Conservation (phyloP, 2,329 filamentous ascomycete species). For the Talaromyces sp. region DNA sequence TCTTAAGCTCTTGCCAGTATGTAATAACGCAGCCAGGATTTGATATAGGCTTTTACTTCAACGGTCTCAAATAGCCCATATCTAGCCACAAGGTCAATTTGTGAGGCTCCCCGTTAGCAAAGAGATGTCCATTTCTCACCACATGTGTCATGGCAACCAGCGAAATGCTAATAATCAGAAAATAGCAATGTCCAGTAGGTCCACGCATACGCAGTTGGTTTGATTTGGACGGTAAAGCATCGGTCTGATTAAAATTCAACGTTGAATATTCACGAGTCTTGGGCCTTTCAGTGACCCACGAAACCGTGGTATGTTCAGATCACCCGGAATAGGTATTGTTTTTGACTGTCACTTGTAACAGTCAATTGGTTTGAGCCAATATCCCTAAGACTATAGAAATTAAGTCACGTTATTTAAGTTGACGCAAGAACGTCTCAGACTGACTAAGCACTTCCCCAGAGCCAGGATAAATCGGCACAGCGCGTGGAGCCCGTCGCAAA, state of each 20-base stretch:
- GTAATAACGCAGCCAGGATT: too few relatives aligned
- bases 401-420: too few relatives aligned
- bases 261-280: not conserved
- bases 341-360: not conserved
- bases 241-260: not conserved
- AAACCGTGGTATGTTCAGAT: not conserved
- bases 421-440: not conserved
- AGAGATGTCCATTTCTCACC: too few relatives aligned
- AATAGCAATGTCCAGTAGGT: not conserved
- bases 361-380: not conserved
- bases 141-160: too few relatives aligned
- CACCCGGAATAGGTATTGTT: not conserved
- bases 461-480: conserved; percentile 28
- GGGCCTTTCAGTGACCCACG: not conserved
- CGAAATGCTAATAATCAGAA: not conserved
- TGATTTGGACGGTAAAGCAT: not conserved
- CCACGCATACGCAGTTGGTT: not conserved
- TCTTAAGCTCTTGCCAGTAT: too few relatives aligned
- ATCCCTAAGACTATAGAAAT: too few relatives aligned
- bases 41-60: too few relatives aligned
- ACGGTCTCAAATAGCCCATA: too few relatives aligned
- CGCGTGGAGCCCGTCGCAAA: not conserved
- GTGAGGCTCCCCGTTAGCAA: too few relatives aligned
- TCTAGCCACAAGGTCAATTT: too few relatives aligned
- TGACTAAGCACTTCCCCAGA: not conserved